Evolutionary conservation across 768 basidiomycete genomes (phyloP).

Genomic region (Mycena amicta): DNA sequence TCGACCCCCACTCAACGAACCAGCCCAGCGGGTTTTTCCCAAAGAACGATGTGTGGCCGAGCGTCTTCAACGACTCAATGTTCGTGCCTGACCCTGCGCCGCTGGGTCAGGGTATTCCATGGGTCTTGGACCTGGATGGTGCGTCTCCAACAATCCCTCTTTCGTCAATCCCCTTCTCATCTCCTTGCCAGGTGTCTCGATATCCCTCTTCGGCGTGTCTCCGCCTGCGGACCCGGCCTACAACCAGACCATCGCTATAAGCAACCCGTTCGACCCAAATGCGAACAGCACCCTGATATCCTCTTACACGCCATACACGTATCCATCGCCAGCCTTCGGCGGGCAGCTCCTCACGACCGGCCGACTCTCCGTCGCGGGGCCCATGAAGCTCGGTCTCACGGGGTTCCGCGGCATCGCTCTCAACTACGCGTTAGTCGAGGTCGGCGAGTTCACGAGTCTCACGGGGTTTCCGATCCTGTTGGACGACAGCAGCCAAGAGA

Average conservation of each 20-base stretch:
- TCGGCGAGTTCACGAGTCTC: slow-evolving; percentile 3
- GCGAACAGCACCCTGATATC: background rate
- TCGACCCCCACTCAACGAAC: background rate
- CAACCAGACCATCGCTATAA: slow-evolving; percentile 7
- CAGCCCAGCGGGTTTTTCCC: no score
- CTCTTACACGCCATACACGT: background rate
- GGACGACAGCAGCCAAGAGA: slow-evolving; percentile 13
- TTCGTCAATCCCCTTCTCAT: background rate
- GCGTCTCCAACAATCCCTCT: no score
- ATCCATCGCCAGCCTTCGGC: background rate
- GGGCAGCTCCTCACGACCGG: slow-evolving; percentile 1
- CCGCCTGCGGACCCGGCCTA: background rate
- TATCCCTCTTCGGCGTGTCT: slow-evolving; percentile 8
- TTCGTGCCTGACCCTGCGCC: background rate
- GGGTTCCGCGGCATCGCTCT: slow-evolving; percentile 2
- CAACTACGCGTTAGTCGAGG: slow-evolving; percentile 16
- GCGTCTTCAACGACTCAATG: slow-evolving; percentile 5
- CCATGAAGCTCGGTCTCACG: background rate
- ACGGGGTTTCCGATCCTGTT: slow-evolving; percentile 16
- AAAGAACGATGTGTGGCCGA: no score
- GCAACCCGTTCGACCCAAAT: background rate
- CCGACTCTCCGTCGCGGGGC: background rate
- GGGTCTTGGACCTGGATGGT: no score
- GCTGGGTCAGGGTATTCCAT: background rate
- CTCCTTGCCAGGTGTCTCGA: no score